Conservation (phyloP, 306 rosid species). For the Crataegus laevigata region DNA sequence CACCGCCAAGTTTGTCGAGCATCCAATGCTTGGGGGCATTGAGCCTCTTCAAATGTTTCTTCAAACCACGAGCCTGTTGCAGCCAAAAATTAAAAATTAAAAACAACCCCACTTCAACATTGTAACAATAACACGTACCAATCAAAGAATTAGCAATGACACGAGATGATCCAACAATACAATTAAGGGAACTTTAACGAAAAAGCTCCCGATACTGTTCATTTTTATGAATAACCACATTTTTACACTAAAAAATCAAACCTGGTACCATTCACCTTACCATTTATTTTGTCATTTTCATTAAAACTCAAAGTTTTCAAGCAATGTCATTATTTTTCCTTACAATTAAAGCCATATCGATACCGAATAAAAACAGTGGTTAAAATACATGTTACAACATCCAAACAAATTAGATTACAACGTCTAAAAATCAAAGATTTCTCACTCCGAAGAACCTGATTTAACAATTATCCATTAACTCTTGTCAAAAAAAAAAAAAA, state of each 20-base stretch:
- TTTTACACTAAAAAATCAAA: no score
- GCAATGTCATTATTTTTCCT: no score
- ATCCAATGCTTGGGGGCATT: constrained; percentile 46
- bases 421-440: background rate
- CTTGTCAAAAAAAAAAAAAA: background rate
- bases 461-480: background rate
- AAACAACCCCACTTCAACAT: background rate
- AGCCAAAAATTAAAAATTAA: background rate
- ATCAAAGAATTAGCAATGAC: background rate
- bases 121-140: background rate
- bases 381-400: background rate
- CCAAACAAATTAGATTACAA: background rate
- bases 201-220: no score
- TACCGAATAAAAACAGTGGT: background rate
- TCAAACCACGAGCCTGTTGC: constrained; percentile 36
- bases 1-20: constrained; percentile 48
- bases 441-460: background rate
- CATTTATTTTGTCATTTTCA: no score
- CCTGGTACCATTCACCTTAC: no score
- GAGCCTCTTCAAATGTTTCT: constrained; percentile 47
- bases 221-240: no score
- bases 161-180: background rate
- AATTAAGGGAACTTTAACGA: no score
- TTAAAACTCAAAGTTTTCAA: no score
- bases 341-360: no score